Evolutionary conservation across 78 protist genomes (phyloP).

Genomic region (Dictyostelium intermedium): DNA sequence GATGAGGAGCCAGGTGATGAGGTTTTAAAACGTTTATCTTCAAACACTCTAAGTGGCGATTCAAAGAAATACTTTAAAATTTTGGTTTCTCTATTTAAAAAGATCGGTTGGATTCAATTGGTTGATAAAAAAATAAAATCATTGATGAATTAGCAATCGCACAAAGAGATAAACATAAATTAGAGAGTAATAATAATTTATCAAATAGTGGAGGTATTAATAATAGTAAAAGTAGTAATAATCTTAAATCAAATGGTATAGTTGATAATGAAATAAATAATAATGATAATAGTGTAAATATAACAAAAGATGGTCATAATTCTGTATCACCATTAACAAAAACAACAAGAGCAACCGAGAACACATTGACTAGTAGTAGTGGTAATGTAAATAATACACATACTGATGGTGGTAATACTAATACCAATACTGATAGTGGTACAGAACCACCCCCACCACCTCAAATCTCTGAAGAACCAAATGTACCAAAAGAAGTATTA

Average conservation of each 20-base stretch:
- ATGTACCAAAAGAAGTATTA: conserved; percentile 37
- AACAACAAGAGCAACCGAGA: conserved; percentile 58
- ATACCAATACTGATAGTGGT: background rate
- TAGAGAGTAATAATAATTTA: background rate
- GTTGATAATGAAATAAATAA: background rate
- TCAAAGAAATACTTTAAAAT: conserved; percentile 5
- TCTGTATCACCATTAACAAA: conserved; percentile 30
- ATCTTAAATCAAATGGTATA: background rate
- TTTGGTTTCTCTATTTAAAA: conserved; percentile 21
- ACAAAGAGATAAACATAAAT: conserved; percentile 9
- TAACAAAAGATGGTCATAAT: conserved; percentile 68
- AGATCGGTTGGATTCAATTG: conserved; percentile 55
- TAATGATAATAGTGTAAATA: background rate
- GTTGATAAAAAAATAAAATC: conserved; percentile 43
- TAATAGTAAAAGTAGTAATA: background rate
- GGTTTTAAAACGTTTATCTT: conserved; percentile 23
- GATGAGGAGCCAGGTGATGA: conserved; percentile 81
- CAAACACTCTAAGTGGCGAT: conserved; percentile 17
- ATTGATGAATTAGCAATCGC: conserved; percentile 37
- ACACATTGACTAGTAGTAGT: background rate
- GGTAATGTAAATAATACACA: background rate
- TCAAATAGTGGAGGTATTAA: background rate
- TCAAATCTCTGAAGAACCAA: conserved; percentile 11
- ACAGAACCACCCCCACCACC: background rate
- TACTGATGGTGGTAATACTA: conserved; percentile 9